These are phyloP conservation scores for Coemansia sp. DNA, from an alignment of 192 early-diverging fungal species.

Conservation along the genomic window DNA sequence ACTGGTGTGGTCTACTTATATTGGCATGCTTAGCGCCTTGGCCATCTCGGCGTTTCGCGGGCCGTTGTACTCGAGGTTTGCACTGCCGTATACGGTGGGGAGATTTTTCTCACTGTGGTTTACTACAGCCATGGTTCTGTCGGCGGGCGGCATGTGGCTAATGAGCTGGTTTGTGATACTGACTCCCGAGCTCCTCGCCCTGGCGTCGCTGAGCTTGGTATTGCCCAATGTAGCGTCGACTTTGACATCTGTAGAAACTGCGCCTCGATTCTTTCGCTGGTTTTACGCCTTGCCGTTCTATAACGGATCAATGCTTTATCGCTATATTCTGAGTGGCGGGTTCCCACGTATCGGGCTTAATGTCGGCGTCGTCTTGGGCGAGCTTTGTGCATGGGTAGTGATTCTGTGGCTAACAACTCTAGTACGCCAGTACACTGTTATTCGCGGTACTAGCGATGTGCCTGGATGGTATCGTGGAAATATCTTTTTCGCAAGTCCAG, in stretches of 20 bases:
- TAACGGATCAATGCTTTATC: slow-evolving; percentile 54
- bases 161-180: slow-evolving; percentile 27
- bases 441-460: slow-evolving; percentile 21
- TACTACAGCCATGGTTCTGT: background rate
- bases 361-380: slow-evolving; percentile 51
- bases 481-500: slow-evolving; percentile 24
- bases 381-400: slow-evolving; percentile 33
- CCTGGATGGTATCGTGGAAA: slow-evolving; percentile 33
- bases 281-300: slow-evolving; percentile 57
- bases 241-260: slow-evolving; percentile 43
- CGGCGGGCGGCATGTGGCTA: slow-evolving; percentile 30
- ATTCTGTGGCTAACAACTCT: slow-evolving; percentile 36
- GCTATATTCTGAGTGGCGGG: slow-evolving; percentile 47
- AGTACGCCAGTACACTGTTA: slow-evolving; percentile 19
- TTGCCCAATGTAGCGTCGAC: slow-evolving; percentile 47
- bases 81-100: slow-evolving; percentile 27
- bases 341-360: slow-evolving; percentile 45
- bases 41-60: slow-evolving; percentile 31
- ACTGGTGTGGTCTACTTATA: background rate
- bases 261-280: slow-evolving; percentile 49
- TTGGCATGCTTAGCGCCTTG: slow-evolving; percentile 27
- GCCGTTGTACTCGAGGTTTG: slow-evolving; percentile 3
- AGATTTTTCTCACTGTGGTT: slow-evolving; percentile 42
- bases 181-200: slow-evolving; percentile 31
- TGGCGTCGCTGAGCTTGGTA: slow-evolving; percentile 19